Evolutionary conservation across 345 rosid genomes (phyloP).

Genomic region (Ricinus communis): DNA sequence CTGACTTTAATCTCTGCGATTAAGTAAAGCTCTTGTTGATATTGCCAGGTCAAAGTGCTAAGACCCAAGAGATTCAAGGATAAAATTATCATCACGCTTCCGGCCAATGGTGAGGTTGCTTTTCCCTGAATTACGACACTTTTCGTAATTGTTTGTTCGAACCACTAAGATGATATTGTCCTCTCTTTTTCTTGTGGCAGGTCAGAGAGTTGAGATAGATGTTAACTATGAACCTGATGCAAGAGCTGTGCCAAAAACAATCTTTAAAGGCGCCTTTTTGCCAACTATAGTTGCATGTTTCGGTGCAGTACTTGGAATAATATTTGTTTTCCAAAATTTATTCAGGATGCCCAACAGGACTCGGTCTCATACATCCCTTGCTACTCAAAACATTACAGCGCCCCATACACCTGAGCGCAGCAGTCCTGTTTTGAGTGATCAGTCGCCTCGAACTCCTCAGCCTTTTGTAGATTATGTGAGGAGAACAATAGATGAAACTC

Average conservation of each 20-base stretch:
- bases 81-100: slow-evolving; percentile 60
- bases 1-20: slow-evolving; percentile 1
- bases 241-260: slow-evolving; percentile 14
- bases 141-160: not conserved
- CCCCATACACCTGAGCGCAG: slow-evolving; percentile 57
- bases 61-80: slow-evolving; percentile 53
- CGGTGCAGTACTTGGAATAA: not conserved
- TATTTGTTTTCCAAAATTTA: slow-evolving; percentile 19
- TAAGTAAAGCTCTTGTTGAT: slow-evolving; percentile 5
- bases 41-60: slow-evolving; percentile 55
- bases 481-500: slow-evolving; percentile 87
- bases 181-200: slow-evolving; percentile 31
- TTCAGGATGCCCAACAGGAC: slow-evolving; percentile 23
- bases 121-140: slow-evolving; percentile 1
- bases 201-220: slow-evolving; percentile 66
- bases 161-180: not conserved
- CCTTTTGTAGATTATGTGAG: slow-evolving; percentile 82
- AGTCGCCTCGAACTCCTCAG: slow-evolving; percentile 82
- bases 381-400: slow-evolving; percentile 32
- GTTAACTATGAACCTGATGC: slow-evolving; percentile 49
- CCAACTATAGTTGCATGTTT: slow-evolving; percentile 23
- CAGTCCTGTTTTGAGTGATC: slow-evolving; percentile 45
- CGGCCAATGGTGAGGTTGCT: slow-evolving; percentile 61
- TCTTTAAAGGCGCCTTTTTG: slow-evolving; percentile 16
- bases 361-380: slow-evolving; percentile 25